Evolutionary conservation across 345 rosid species (phyloP), one percentile per base, ranked within the genome.

Genomic region (Citrus hindsii): DNA sequence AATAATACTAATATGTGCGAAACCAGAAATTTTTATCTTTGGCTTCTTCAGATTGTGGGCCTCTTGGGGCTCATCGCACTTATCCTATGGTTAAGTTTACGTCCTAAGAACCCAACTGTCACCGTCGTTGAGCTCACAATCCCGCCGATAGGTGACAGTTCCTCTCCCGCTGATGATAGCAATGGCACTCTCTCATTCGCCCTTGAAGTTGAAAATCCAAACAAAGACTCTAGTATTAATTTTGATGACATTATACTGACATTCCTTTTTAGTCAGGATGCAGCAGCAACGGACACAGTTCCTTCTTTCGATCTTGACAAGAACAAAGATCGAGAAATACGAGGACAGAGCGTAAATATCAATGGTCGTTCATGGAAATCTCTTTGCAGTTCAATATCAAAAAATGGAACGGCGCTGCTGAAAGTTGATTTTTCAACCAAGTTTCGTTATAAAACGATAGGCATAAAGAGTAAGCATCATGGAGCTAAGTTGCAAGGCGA

Each of bases 381-480:
- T 37, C 70, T 87, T 32, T 71, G 46, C 38, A 74, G 40, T 3
- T 81, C 82, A 19, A 37, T 83, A n/a, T n/a, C 72, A n/a, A 79
- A 35, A n/a, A 35, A 77, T 10, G 84, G 77, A 28, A 81, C 76
- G 3, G 82, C 84, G 10, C 77, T 76, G 80, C 22, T 89, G 80
- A 82, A 60, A 77, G 84, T 82, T 25, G 73, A 19, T 51, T 76
- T 87, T 70, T 4, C 56, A 27, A 84, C 85, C 5, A 74, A 42
- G 51, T 37, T 86, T 64, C 82, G 62, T 28, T 87, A 73, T 33
- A 89, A 77, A 9, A 86, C 89, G 18, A 77, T 81, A 82, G 85
- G 85, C 32, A 46, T 79, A n/a, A 86, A 78, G 83, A 84, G 88
- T 30, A 89, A 82, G 82, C 80, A 83, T 75, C 88, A 77, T 67